Base-by-base conservation (phyloP, 768 basidiomycete genomes). In the Mycena albidolilacea region DNA sequence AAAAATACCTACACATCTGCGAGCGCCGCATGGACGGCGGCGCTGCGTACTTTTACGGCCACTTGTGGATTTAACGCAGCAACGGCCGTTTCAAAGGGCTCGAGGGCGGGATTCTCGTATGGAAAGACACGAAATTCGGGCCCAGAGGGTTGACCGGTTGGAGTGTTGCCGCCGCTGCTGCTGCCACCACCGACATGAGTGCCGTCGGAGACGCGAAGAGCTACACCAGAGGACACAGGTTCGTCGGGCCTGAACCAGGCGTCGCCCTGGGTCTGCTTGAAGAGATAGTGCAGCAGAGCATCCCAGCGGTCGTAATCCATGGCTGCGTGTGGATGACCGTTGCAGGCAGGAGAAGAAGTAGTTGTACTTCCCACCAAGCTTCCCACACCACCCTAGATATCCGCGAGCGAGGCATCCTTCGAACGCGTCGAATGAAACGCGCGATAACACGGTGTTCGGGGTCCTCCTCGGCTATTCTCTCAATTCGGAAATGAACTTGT, bases 211-310 rank as follows among this genome's bases (percentile, higher is more conserved):
- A 88, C 83, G 7, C 87, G 79, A 8, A 95, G 82, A 44, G 92
- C 93, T 44, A 95, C 92, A 38, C 93, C 93, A 0, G 91, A 90
- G 30, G 93, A 91, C 61, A 94, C 85, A 75, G 89, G 88, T 79
- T 93, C 92, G 41, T 93, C 89, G 14, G 93, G 92, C 71, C 93
- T 90, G 80, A 95, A 94, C 93, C 93, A 95, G 5, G 93, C 92
- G 64, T 95, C 93, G 50, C 92, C 92, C 79, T 94, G 93, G 0
- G 93, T 95, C 86, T 93, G 84, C 30, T 82, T 90, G 84, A 94
- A 95, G 77, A 95, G 90, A 83, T 93, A 91, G 82, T 95, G 93
- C 37, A 95, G 87, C 70, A 94, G 85, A 59, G 93, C 93, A 81
- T 94, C 92, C 82, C 92, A 93, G 44, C 92, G 89, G 83, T 94